A percentile compares a stretch with the other conserved stretches of the same genome.
phyloP scores from a whole-genome alignment of 306 rosid genomes.

The Fagus sylvatica region DNA sequence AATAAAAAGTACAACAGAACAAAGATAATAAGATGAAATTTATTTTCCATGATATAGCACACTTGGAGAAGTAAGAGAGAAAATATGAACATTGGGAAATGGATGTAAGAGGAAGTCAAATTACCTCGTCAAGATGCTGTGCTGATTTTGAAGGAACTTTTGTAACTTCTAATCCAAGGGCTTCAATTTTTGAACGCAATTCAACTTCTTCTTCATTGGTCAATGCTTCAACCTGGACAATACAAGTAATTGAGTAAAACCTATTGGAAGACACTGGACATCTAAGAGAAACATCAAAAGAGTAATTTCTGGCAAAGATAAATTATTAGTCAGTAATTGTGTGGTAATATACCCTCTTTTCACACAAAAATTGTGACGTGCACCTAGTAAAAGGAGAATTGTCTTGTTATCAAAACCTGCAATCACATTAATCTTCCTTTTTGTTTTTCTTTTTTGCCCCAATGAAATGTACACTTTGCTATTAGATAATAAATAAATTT shows the following conservation, averaged over 20 bases:
- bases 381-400: not conserved
- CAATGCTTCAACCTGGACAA: conserved; percentile 70
- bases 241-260: conserved; percentile 19
- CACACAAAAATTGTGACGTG: not conserved
- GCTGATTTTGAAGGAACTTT: conserved; percentile 77
- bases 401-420: not conserved
- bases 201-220: conserved; percentile 95
- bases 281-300: not conserved
- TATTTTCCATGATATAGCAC: not conserved
- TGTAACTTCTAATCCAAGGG: conserved; percentile 86
- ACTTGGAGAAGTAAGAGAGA: conserved; percentile 2
- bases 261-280: conserved; percentile 1
- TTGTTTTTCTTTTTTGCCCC: no score
- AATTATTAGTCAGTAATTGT: no score
- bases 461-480: no score
- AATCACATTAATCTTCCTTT: not conserved
- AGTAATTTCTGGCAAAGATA: not conserved
- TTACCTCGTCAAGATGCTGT: conserved; percentile 68
- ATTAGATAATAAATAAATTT: no score
- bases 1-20: not conserved
- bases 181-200: conserved; percentile 85
- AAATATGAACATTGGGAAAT: conserved; percentile 11
- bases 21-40: conserved; percentile 13
- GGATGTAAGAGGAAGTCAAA: conserved; percentile 14
- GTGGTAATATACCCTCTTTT: not conserved